Evolutionary conservation across 1,284 basidiomycete genomes (phyloP).

Genomic region (Cryptococcus sp.): DNA sequence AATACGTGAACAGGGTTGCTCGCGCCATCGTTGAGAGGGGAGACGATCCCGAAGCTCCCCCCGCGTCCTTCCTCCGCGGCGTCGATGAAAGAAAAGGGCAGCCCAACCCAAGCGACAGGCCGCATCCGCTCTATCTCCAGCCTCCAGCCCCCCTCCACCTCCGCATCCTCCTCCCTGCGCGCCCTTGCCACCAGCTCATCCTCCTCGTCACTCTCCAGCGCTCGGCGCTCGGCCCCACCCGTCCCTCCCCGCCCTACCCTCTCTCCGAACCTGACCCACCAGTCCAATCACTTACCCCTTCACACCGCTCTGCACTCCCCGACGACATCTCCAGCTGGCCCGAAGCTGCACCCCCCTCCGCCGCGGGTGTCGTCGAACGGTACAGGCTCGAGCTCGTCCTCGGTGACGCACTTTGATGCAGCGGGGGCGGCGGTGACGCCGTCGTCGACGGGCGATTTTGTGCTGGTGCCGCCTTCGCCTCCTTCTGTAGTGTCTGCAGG

Average conservation of each 20-base stretch:
- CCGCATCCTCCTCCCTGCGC: constrained; percentile 10
- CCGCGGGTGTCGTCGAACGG: neutral
- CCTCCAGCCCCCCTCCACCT: constrained; percentile 10
- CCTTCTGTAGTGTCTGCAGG: constrained; percentile 7
- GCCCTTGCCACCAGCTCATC: constrained; percentile 7
- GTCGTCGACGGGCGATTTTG: constrained; percentile 40
- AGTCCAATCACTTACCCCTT: neutral
- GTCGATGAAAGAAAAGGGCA: constrained; percentile 13
- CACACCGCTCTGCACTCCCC: neutral
- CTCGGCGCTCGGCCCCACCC: constrained; percentile 14
- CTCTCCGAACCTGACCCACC: constrained; percentile 1
- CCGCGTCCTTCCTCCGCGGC: constrained; percentile 16
- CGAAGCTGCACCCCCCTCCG: neutral
- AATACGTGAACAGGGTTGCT: too few species aligned
- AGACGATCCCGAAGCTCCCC: constrained; percentile 9
- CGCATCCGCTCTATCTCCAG: constrained; percentile 9
- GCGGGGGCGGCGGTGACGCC: constrained; percentile 24
- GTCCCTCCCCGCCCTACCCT: constrained; percentile 12
- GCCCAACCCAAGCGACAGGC: constrained; percentile 4
- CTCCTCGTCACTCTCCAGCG: neutral
- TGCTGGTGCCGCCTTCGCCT: constrained; percentile 26
- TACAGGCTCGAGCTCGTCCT: constrained; percentile 7
- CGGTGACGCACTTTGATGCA: neutral
- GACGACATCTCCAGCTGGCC: neutral
- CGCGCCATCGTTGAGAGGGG: constrained; percentile 4